Base-by-base conservation (phyloP, 352 stramenopile genomes). In the Phytophthora tentaculata region DNA sequence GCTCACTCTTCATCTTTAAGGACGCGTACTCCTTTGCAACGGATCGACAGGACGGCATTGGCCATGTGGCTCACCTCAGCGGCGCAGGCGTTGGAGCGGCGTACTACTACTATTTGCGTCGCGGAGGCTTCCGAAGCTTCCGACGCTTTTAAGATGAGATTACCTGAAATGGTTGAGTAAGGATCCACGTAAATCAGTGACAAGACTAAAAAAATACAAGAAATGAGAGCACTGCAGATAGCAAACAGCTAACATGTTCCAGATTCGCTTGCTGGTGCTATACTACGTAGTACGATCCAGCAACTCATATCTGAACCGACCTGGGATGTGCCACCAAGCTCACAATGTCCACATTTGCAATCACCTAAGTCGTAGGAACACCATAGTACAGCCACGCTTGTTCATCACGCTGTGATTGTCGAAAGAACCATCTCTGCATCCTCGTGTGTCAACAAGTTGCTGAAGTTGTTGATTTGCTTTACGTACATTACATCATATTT, bases 1-100 rank as follows among this genome's bases (percentile, higher is more conserved):
- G 86, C 7, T 81, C 74, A 29, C 57, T 90, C 56, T 93, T 95
- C 49, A 91, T 95, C 64, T 80, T 79, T 48, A 85, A 82, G 37
- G 84, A 95, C 60, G 68, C 88, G 44, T 93, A 92, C 62, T 74
- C 78, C 29, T 92, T 83, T 67, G 48, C 74, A n/a, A 83, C 78
- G 35, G 71, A 77, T 39, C 62, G 53, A 17, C 67, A 74, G 20
- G 81, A 90, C 41, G 80, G 78, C 54, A 89, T 92, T 50, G 86
- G 84, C 49, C 86, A 93, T 72, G 83, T 93, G 57, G 86, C 86
- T 3, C 86, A 94, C 58, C 65, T 95, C 16, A 87, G 76, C 16
- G 88, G 88, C 23, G 86, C 88, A 6, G 69, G 83, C 37, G 80
- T 81, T 51, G 86, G 86, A 6, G 81, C 69, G 4, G 64, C 67